Percentiles rank a stretch among this genome's conserved stretches.
These are phyloP conservation scores for Melampsora larici-populina DNA, from an alignment of 1,284 basidiomycete species.

Conservation along the genomic window DNA sequence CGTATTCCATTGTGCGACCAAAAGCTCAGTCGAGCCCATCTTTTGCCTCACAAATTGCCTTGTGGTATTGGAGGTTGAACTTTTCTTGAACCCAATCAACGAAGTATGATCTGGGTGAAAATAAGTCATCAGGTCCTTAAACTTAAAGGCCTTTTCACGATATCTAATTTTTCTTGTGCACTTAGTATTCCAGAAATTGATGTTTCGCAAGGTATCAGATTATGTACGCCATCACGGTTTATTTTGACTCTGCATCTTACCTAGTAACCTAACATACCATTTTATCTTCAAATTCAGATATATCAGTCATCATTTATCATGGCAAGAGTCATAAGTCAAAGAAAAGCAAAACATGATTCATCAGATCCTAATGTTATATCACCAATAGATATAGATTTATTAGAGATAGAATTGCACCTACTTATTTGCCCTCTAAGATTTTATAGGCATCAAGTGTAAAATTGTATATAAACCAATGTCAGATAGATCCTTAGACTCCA, in stretches of 20 bases:
- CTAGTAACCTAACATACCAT: background rate
- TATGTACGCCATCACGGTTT: slow-evolving; percentile 24
- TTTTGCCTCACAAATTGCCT: too few relatives aligned
- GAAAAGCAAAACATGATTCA: background rate
- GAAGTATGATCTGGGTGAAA: slow-evolving; percentile 25
- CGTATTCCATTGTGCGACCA: too few relatives aligned
- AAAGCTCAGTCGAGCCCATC: too few relatives aligned
- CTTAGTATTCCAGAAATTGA: too few relatives aligned
- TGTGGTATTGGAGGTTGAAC: too few relatives aligned
- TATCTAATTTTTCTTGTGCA: background rate
- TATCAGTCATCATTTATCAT: slow-evolving; percentile 21
- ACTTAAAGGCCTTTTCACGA: slow-evolving; percentile 41
- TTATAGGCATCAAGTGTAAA: too few relatives aligned
- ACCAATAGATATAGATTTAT: background rate
- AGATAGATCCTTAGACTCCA: too few relatives aligned
- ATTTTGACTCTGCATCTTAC: too few relatives aligned
- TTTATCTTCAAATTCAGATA: slow-evolving; percentile 7
- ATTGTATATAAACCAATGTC: too few relatives aligned
- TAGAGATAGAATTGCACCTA: slow-evolving; percentile 7
- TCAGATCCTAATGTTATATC: slow-evolving; percentile 20
- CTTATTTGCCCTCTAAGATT: too few relatives aligned
- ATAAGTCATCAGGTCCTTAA: slow-evolving; percentile 38
- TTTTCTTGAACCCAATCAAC: slow-evolving; percentile 3
- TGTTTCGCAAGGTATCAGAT: slow-evolving; percentile 4
- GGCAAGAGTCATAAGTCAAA: slow-evolving; percentile 22